phyloP scores from a whole-genome alignment of 208 protist species.

The Angomonas deanei region DNA sequence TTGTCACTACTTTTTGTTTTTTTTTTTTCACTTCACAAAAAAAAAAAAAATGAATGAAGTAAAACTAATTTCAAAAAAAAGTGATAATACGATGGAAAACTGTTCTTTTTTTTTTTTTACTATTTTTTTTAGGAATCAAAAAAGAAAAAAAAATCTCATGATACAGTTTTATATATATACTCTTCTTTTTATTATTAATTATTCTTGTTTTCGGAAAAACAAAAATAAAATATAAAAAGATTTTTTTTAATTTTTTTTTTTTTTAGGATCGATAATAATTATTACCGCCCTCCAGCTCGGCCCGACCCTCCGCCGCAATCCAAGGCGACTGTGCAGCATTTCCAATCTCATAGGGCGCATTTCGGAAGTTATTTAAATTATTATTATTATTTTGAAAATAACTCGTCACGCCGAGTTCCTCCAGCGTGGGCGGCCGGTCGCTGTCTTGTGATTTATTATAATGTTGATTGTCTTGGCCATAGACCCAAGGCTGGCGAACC shows the following conservation, averaged over 20 bases:
- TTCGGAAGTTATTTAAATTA: conserved; percentile 8
- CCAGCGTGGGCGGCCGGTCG: conserved; percentile 24
- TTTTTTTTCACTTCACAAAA: no score
- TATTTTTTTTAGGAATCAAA: no score
- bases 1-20: no score
- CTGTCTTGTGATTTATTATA: conserved; percentile 10
- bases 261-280: neutral
- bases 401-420: conserved; percentile 36
- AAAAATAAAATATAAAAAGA: no score
- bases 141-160: no score
- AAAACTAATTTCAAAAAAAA: no score
- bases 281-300: conserved; percentile 38
- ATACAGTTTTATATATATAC: neutral
- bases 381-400: conserved; percentile 16
- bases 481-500: conserved; percentile 23
- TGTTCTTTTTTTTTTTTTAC: no score
- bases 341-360: conserved; percentile 15
- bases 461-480: conserved; percentile 25
- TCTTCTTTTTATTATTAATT: neutral
- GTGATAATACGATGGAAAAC: no score
- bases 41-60: no score
- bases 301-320: conserved; percentile 25
- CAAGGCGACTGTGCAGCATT: conserved; percentile 19
- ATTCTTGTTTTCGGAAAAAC: no score
- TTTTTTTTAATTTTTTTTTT: conserved; percentile 4